Conservation (phyloP, 306 rosid species). For the Fagus sylvatica region DNA sequence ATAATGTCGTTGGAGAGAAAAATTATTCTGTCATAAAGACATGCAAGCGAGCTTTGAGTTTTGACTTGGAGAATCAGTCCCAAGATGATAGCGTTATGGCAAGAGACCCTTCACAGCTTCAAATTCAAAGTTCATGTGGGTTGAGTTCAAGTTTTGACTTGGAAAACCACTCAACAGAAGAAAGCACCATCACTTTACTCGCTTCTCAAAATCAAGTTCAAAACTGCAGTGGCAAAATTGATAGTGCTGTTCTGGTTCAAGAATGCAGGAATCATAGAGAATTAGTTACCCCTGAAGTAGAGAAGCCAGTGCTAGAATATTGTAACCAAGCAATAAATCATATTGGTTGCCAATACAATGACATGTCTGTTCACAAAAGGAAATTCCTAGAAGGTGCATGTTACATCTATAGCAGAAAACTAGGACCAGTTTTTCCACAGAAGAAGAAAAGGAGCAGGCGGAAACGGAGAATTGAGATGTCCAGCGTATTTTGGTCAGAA, state of each 20-base stretch:
- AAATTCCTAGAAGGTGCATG: background rate
- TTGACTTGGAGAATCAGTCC: slow-evolving; percentile 1
- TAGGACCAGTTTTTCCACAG: slow-evolving; percentile 6
- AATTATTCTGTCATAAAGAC: background rate
- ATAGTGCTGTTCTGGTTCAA: too few relatives aligned
- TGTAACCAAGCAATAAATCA: background rate
- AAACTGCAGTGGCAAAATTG: too few relatives aligned
- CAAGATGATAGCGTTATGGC: background rate
- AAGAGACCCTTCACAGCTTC: too few relatives aligned
- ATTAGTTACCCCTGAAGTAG: background rate
- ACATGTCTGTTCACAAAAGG: background rate
- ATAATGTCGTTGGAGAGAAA: background rate
- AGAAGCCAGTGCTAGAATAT: background rate
- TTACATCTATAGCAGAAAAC: background rate
- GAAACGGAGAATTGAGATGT: background rate
- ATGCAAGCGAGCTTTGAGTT: background rate
- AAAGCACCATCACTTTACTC: too few relatives aligned
- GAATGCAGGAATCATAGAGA: background rate
- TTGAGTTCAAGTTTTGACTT: too few relatives aligned
- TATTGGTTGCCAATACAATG: slow-evolving; percentile 6
- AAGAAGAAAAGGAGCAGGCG: slow-evolving; percentile 12
- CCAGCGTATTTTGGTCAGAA: background rate
- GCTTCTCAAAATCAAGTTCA: too few relatives aligned
- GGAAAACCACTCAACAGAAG: too few relatives aligned
- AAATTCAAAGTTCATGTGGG: too few relatives aligned